phyloP scores from a whole-genome alignment of 2,329 filamentous ascomycete genomes.

The Ascochyta lentis region DNA sequence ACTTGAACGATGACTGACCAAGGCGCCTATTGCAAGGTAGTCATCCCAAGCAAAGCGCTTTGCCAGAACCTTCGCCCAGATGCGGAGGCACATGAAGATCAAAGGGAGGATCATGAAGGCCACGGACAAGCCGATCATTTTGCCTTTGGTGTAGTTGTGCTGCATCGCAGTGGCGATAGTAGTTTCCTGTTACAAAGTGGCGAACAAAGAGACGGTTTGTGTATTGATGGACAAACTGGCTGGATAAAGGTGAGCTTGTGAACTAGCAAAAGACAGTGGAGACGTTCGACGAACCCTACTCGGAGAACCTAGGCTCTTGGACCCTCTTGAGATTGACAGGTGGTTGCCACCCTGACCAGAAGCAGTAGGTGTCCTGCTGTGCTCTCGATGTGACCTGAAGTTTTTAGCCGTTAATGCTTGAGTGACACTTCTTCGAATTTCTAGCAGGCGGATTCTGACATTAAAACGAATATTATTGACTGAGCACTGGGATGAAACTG shows the following conservation, averaged over 20 bases:
- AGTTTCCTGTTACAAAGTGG: too few species aligned
- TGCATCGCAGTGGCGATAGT: slow-evolving; percentile 17
- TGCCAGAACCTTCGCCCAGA: slow-evolving; percentile 30
- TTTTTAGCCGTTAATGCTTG: background rate
- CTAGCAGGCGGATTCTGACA: background rate
- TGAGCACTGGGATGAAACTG: background rate
- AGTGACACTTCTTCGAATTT: background rate
- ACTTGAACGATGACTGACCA: slow-evolving; percentile 22
- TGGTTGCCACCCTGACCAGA: background rate
- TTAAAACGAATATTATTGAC: background rate
- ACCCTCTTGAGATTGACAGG: background rate
- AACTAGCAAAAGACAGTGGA: too few species aligned
- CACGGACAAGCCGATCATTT: slow-evolving; percentile 28
- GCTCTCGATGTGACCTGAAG: background rate
- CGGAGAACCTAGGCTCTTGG: too few species aligned
- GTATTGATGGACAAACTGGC: background rate
- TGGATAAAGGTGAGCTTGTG: too few species aligned
- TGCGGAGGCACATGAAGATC: slow-evolving; percentile 24
- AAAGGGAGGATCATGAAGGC: slow-evolving; percentile 29
- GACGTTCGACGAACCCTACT: too few species aligned
- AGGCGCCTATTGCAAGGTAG: slow-evolving; percentile 28
- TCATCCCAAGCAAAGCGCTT: slow-evolving; percentile 34
- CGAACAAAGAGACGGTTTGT: too few species aligned
- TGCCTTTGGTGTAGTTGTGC: slow-evolving; percentile 30
- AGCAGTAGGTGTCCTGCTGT: background rate